Percentiles rank a stretch among this genome's conserved stretches.
These are phyloP conservation scores for Bothriochloa decipiens DNA, from an alignment of 176 grass and related monocot genomes.

Conservation along the genomic window DNA sequence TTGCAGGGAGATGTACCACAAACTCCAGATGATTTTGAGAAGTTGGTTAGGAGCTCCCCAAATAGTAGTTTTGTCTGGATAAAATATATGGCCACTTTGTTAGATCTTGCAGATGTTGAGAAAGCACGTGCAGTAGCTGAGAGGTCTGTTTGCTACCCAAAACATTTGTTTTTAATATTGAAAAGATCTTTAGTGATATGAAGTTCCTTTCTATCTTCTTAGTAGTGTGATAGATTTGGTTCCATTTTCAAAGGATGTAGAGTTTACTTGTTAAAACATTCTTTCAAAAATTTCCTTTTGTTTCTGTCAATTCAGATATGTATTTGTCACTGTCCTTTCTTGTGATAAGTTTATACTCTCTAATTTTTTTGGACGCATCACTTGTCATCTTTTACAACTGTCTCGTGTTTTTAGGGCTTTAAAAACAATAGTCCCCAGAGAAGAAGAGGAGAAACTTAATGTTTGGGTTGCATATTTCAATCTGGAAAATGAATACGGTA, in stretches of 20 bases:
- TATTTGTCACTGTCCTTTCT: neutral
- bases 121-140: conserved; percentile 85
- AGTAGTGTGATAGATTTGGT: neutral
- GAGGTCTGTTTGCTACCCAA: conserved; percentile 53
- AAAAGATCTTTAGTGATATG: neutral
- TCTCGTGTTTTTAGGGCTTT: conserved; percentile 64
- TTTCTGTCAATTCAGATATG: neutral
- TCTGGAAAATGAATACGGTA: conserved; percentile 94
- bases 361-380: neutral
- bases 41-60: conserved; percentile 86
- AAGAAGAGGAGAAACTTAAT: conserved; percentile 91
- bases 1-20: conserved; percentile 72
- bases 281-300: neutral
- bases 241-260: neutral
- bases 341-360: neutral
- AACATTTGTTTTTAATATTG: neutral
- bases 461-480: conserved; percentile 98
- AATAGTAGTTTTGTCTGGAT: conserved; percentile 97
- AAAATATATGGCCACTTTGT: conserved; percentile 89
- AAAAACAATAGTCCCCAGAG: conserved; percentile 82
- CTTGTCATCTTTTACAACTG: conserved; percentile 25
- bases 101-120: conserved; percentile 77
- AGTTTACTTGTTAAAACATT: neutral
- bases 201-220: neutral
- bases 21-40: conserved; percentile 93